Conservation (phyloP, 2,329 filamentous ascomycete species). For the Verticillium albo-atrum region DNA sequence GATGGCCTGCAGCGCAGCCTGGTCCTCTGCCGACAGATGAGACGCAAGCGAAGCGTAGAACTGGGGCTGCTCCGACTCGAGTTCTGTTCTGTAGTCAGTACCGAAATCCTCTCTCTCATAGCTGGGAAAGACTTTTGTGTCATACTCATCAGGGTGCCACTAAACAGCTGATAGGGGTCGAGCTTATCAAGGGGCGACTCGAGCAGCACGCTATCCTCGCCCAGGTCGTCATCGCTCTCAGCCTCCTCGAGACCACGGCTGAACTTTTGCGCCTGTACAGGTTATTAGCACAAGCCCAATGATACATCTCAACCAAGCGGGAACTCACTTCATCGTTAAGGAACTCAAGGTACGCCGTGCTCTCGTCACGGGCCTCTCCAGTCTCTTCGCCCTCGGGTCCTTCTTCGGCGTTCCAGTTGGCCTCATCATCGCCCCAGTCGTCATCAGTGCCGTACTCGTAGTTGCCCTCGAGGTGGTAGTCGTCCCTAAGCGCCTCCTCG, state of each 20-base stretch:
- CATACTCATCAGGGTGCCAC: constrained; percentile 76
- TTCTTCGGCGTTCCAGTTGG: constrained; percentile 73
- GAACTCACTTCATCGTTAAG: constrained; percentile 75
- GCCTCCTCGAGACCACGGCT: constrained; percentile 59
- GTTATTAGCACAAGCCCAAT: constrained; percentile 14
- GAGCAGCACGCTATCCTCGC: constrained; percentile 87
- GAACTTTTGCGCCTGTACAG: constrained; percentile 73
- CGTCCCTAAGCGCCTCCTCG: constrained; percentile 86
- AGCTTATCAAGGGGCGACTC: constrained; percentile 94
- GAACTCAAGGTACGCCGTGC: constrained; percentile 92
- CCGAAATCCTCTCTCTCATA: neutral
- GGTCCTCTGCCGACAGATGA: constrained; percentile 75
- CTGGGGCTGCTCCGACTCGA: constrained; percentile 87
- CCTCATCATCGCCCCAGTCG: constrained; percentile 77
- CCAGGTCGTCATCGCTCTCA: constrained; percentile 79
- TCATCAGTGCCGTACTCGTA: constrained; percentile 70
- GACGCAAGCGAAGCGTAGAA: constrained; percentile 79
- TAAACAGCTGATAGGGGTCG: constrained; percentile 90
- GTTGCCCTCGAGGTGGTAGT: constrained; percentile 64
- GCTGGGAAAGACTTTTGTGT: constrained; percentile 17
- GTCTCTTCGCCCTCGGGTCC: constrained; percentile 62
- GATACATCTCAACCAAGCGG: neutral
- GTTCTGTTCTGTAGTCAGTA: constrained; percentile 47
- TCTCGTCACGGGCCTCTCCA: constrained; percentile 77
- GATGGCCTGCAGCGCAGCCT: constrained; percentile 73